phyloP scores from a whole-genome alignment of 768 basidiomycete species.

The Pleurotus platypus region DNA sequence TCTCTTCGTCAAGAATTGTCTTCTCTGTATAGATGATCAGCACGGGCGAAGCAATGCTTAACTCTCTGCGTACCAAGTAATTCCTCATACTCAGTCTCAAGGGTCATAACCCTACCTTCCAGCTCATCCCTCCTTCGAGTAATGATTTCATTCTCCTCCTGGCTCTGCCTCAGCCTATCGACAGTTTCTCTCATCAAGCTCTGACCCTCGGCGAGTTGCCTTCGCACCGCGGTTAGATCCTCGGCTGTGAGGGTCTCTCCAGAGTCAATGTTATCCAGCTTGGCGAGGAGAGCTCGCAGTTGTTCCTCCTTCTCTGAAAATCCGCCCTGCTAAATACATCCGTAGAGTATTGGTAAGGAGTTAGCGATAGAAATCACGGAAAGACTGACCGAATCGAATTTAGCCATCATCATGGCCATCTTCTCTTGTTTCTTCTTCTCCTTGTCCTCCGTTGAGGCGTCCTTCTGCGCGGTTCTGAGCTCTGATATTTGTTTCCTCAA shows the following conservation, averaged over 20 bases:
- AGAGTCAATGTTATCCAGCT: conserved; percentile 79
- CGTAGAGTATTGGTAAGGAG: conserved; percentile 3
- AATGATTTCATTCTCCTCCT: conserved; percentile 90
- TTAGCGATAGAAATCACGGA: conserved; percentile 5
- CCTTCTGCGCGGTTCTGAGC: conserved; percentile 77
- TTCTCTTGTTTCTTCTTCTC: conserved; percentile 99
- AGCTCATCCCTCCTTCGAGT: conserved; percentile 81
- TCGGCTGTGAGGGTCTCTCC: conserved; percentile 64
- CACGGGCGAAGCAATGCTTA: conserved; percentile 12
- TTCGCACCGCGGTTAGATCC: conserved; percentile 76
- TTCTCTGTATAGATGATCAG: conserved; percentile 55
- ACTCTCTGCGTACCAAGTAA: conserved; percentile 66
- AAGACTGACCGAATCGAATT: conserved; percentile 83
- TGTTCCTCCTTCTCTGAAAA: conserved; percentile 97
- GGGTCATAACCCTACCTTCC: conserved; percentile 70
- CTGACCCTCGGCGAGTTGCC: conserved; percentile 89
- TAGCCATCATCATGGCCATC: conserved; percentile 99
- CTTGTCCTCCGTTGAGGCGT: conserved; percentile 89
- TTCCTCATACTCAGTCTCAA: conserved; percentile 97
- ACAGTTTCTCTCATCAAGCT: conserved; percentile 82
- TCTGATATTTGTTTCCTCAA: conserved; percentile 77
- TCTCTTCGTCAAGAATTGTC: conserved; percentile 86
- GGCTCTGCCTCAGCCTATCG: conserved; percentile 83
- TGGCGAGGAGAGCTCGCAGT: conserved; percentile 76
- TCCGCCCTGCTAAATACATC: conserved; percentile 67